These are phyloP conservation scores for Penicillium oxalicum DNA, from an alignment of 2,329 filamentous ascomycete genomes.

Conservation along the genomic window DNA sequence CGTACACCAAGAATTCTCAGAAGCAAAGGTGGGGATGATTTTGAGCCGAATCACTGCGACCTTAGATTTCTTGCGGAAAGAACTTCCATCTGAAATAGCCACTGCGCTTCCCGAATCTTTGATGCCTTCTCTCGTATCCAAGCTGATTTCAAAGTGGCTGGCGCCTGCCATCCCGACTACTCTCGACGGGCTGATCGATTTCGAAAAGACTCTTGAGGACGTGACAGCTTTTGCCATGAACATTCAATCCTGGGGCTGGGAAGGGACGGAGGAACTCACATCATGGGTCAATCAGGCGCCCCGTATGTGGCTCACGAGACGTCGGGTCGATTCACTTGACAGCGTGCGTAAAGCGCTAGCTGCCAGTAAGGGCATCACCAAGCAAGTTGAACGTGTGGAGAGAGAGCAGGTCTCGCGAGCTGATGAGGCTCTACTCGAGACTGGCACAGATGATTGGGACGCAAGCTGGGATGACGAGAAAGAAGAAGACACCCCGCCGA, in stretches of 20 bases:
- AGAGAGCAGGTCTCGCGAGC: conserved; percentile 69
- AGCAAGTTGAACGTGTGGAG: conserved; percentile 75
- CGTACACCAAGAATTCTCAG: conserved; percentile 21
- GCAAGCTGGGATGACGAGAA: conserved; percentile 72
- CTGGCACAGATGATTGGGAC: conserved; percentile 62
- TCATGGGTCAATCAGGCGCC: conserved; percentile 79
- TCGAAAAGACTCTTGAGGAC: conserved; percentile 63
- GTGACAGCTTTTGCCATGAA: conserved; percentile 59
- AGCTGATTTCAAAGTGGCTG: conserved; percentile 69
- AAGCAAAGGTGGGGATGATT: conserved; percentile 30
- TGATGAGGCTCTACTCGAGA: conserved; percentile 59
- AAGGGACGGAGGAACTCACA: conserved; percentile 55
- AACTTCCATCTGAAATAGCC: conserved; percentile 46
- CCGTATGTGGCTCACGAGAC: conserved; percentile 77
- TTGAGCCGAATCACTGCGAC: conserved; percentile 42
- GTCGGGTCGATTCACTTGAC: conserved; percentile 72
- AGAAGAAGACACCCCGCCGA: conserved; percentile 29
- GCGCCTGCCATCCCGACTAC: conserved; percentile 69
- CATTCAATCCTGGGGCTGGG: conserved; percentile 59
- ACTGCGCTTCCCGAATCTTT: conserved; percentile 60
- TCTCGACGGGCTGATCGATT: conserved; percentile 62
- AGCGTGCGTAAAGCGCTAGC: conserved; percentile 64
- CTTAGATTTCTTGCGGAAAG: conserved; percentile 47
- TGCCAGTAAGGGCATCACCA: conserved; percentile 59
- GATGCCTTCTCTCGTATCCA: conserved; percentile 61